Evolutionary conservation across 306 rosid species (phyloP).

Genomic region (Gastrolobium bilobum): DNA sequence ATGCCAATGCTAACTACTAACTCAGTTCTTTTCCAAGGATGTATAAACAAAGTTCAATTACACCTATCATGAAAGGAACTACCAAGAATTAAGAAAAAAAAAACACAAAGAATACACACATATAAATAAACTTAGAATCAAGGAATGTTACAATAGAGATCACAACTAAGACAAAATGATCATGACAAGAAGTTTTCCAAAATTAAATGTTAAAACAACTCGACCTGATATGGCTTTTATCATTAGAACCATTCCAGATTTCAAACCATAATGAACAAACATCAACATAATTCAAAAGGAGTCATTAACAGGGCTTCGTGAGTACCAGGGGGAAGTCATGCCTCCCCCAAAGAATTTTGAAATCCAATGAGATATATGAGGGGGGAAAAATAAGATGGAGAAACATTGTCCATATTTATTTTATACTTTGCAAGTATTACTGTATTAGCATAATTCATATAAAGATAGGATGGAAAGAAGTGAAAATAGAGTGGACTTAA

Average conservation of each 20-base stretch:
- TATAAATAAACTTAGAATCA: background rate
- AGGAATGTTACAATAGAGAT: background rate
- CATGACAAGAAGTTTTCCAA: background rate
- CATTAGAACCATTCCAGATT: background rate
- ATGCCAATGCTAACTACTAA: conserved; percentile 19
- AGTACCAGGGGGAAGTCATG: background rate
- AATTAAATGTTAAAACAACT: conserved; percentile 3
- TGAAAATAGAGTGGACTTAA: background rate
- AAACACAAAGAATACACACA: background rate
- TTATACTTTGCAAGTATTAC: background rate
- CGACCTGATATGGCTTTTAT: background rate
- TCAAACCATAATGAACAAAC: background rate
- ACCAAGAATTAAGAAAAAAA: background rate
- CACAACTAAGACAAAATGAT: conserved; percentile 5
- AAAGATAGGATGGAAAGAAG: background rate
- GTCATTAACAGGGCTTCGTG: background rate
- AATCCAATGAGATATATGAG: background rate
- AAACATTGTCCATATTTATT: background rate
- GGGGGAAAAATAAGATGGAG: background rate
- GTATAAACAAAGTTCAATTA: conserved; percentile 1
- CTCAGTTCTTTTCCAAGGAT: conserved; percentile 5
- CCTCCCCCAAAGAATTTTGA: background rate
- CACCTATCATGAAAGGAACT: conserved; percentile 2
- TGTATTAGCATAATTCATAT: background rate
- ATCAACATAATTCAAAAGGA: background rate